phyloP scores from a whole-genome alignment of 495 filamentous ascomycete species.

The Apodospora peruviana region DNA sequence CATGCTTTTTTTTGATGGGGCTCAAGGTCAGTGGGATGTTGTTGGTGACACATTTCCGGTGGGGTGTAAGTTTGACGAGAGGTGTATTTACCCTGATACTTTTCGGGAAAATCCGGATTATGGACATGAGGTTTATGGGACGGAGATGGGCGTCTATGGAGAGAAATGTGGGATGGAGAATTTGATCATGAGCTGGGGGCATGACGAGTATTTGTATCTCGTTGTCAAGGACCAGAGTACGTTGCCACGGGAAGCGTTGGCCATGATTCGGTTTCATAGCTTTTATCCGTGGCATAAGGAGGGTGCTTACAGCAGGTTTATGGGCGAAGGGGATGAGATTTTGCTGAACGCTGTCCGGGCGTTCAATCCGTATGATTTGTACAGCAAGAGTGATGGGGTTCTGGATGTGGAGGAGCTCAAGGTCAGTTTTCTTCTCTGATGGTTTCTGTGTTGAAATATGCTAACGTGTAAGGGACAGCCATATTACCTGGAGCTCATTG shows the following conservation, averaged over 20 bases:
- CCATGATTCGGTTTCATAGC: slow-evolving; percentile 85
- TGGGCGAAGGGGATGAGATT: slow-evolving; percentile 72
- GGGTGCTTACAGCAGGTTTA: slow-evolving; percentile 71
- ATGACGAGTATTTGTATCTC: slow-evolving; percentile 88
- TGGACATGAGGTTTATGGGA: slow-evolving; percentile 59
- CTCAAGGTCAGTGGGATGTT: slow-evolving; percentile 84
- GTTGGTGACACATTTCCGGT: slow-evolving; percentile 91
- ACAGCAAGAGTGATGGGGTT: slow-evolving; percentile 83
- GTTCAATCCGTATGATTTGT: slow-evolving; percentile 88
- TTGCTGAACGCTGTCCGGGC: slow-evolving; percentile 77
- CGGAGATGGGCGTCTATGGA: slow-evolving; percentile 70
- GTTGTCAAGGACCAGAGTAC: slow-evolving; percentile 72
- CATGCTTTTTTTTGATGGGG: slow-evolving; percentile 71
- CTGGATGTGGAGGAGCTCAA: slow-evolving; percentile 69
- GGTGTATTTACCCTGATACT: slow-evolving; percentile 72
- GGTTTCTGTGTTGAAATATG: not conserved
- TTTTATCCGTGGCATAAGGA: slow-evolving; percentile 88
- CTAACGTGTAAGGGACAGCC: slow-evolving; percentile 51
- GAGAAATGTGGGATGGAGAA: slow-evolving; percentile 74
- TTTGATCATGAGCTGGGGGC: slow-evolving; percentile 86
- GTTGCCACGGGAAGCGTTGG: slow-evolving; percentile 72
- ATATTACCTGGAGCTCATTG: slow-evolving; percentile 79
- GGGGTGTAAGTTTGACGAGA: slow-evolving; percentile 72
- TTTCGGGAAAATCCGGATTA: slow-evolving; percentile 70
- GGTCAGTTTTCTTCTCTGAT: slow-evolving; percentile 27